Base-by-base conservation (phyloP, 768 basidiomycete species). In the Trichaptum fuscoviolaceum region DNA sequence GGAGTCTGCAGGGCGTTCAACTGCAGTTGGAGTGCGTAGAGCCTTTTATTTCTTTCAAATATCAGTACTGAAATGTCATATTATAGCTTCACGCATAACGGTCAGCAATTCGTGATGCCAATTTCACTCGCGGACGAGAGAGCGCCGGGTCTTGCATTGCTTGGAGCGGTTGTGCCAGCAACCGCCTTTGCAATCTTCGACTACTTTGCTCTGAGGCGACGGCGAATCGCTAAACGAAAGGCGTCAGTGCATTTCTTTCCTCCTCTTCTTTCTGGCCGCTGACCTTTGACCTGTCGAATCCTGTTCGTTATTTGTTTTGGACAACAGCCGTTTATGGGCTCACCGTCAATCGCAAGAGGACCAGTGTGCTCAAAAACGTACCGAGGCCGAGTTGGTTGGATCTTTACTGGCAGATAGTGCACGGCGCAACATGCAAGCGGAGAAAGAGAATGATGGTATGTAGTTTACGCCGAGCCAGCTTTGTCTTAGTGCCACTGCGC, bases 351-450 rank as follows among this genome's bases (percentile, higher is more conserved):
- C 83, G 57, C 77, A 87, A 65, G 80, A 85, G 63, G 88, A 92
- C 66, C 86, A 88, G 73, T 85, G 88, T 68, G 82, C 83, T 12
- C 87, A 85, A 71, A 77, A 85, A 69, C 80, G 83, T 71, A 82
- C 83, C 71, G 86, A 92, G 74, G 85, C 86, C 61, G 83, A 87
- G 68, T 85, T 89, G 8, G 87, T 87, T 7, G 76, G 82, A 67
- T 77, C 75, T 64, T 76, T 96, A 59, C 83, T 96, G 70, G 83
- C 83, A 69, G 89, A 92, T 66, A 81, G 84, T 18, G 91, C 90
- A 17, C 81, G 80, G 73, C 85, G 84, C 71, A 88, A 87, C 71
- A 82, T 81, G 67, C 81, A 86, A 36, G 75, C 82, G 26, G 93
- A 96, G 75, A 82, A 81, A 68, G 80, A 82, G 25, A 86, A 83